Conservation (phyloP, 2,329 filamentous ascomycete species). For the Arthrobotrys entomopaga region DNA sequence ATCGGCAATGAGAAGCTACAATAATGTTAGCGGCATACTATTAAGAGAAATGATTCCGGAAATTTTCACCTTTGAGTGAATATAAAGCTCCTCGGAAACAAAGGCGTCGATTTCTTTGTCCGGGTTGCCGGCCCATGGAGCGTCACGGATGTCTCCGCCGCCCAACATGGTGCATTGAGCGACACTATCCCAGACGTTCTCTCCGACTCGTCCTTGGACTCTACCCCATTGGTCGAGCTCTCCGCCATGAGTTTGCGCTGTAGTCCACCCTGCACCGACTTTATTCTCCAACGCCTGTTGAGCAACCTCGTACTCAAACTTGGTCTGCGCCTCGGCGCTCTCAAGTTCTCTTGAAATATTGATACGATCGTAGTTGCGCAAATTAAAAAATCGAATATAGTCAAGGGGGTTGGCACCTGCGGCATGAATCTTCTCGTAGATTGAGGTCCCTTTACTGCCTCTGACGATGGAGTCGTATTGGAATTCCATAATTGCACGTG, state of each 20-base stretch:
- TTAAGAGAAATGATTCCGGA: constrained; percentile 29
- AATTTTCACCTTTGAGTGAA: constrained; percentile 70
- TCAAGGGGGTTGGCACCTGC: constrained; percentile 75
- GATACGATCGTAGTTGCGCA: constrained; percentile 85
- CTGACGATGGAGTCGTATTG: constrained; percentile 83
- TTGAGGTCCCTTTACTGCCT: constrained; percentile 73
- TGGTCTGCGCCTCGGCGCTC: constrained; percentile 70
- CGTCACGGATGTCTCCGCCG: constrained; percentile 73
- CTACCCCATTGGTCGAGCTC: constrained; percentile 78
- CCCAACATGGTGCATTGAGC: constrained; percentile 84
- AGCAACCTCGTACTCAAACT: constrained; percentile 72
- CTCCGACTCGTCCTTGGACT: constrained; percentile 67
- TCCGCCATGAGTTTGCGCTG: constrained; percentile 60
- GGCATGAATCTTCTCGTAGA: constrained; percentile 75
- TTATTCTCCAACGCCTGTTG: constrained; percentile 61
- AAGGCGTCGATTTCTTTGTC: constrained; percentile 71
- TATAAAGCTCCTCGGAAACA: constrained; percentile 72
- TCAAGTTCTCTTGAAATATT: constrained; percentile 74
- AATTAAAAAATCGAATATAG: constrained; percentile 86
- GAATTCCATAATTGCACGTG: constrained; percentile 87
- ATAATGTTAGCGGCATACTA: constrained; percentile 4
- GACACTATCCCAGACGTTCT: constrained; percentile 77
- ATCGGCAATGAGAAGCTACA: constrained; percentile 78
- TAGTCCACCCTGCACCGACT: constrained; percentile 61
- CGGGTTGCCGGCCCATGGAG: constrained; percentile 68